Percentiles rank a stretch among this genome's conserved stretches.
Evolutionary conservation across 805 yeast species (phyloP).

Genomic region (Candida corydali): DNA sequence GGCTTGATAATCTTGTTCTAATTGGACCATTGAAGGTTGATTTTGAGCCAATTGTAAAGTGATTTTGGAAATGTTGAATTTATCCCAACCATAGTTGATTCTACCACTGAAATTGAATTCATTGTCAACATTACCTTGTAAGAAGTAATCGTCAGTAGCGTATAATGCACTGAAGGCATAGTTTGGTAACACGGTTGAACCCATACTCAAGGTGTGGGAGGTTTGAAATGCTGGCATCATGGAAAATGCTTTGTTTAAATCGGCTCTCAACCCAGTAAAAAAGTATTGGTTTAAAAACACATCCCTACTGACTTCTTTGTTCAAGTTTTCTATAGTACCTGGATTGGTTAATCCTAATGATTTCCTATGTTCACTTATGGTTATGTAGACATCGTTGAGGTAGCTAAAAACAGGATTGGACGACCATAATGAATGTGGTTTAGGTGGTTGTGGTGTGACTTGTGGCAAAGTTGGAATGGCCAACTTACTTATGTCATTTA

Average conservation of each 20-base stretch:
- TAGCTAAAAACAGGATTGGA: constrained; percentile 80
- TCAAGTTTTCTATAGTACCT: constrained; percentile 89
- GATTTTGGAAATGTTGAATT: constrained; percentile 70
- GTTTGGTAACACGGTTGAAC: constrained; percentile 80
- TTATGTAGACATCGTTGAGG: constrained; percentile 69
- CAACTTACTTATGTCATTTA: constrained; percentile 54
- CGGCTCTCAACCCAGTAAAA: constrained; percentile 96
- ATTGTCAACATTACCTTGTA: constrained; percentile 90
- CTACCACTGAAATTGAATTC: constrained; percentile 84
- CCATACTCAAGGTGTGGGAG: constrained; percentile 87
- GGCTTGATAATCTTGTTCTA: constrained; percentile 95
- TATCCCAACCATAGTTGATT: constrained; percentile 86
- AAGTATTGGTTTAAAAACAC: constrained; percentile 85
- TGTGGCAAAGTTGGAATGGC: constrained; percentile 55
- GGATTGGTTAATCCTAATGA: constrained; percentile 85
- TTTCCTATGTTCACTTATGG: constrained; percentile 72
- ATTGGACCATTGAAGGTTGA: constrained; percentile 91
- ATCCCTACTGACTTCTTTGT: constrained; percentile 90
- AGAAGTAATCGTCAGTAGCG: constrained; percentile 78
- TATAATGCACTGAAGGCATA: constrained; percentile 88
- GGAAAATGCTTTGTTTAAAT: constrained; percentile 84
- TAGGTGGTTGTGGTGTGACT: constrained; percentile 49
- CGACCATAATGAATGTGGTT: constrained; percentile 64
- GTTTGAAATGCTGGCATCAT: constrained; percentile 96
- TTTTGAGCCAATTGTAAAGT: constrained; percentile 84